Evolutionary conservation across 306 rosid species (phyloP), one percentile per base, ranked within the genome.

Genomic region (Arachis stenosperma): DNA sequence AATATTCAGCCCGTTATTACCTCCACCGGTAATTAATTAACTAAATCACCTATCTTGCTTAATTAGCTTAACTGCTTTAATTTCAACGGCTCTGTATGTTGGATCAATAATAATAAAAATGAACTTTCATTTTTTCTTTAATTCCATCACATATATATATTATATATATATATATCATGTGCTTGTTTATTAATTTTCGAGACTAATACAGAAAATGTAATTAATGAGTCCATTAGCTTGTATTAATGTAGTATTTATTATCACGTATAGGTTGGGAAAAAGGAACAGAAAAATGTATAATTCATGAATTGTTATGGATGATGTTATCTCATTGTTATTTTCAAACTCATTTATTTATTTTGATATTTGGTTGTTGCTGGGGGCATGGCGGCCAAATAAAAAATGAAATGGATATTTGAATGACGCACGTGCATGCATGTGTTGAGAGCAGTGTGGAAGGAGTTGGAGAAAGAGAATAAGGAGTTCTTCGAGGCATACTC

Each of bases 381-480:
- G 10, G 10, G 2, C 37, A 4, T 33, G 37, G 37, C 37, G 37
- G 37, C 37, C 37, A 2, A 37, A 33, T 9, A 52, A 27, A 69
- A 14, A 2, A 29, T 14, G 22, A 64, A 22, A 27, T 71, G 47
- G 30, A 46, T 47, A 50, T 51, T 10, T 46, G 62, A 53, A 69
- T 69, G 56, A 62, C 12, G 5, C 69, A 57, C 46, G 61, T 64
- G 84, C 84, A 71, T 81, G 74, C 79, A 78, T 69, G 74, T 77
- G 66, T 14, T 54, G 44, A 46, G 41, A 9, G 44, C 85, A 94
- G 99, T 94, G 70, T 94, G 97, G 99, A 91, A 84, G 77, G 99
- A 91, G 82, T 43, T 94, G 41, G 97, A 88, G 87, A 91, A 91
- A 79, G 99, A 86, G 89, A 94, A 94, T 83, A 88, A 86, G 87